Percentiles rank a stretch among this genome's conserved stretches.
Conservation (phyloP, 1,284 basidiomycete genomes). For the Moniliella sp. region DNA sequence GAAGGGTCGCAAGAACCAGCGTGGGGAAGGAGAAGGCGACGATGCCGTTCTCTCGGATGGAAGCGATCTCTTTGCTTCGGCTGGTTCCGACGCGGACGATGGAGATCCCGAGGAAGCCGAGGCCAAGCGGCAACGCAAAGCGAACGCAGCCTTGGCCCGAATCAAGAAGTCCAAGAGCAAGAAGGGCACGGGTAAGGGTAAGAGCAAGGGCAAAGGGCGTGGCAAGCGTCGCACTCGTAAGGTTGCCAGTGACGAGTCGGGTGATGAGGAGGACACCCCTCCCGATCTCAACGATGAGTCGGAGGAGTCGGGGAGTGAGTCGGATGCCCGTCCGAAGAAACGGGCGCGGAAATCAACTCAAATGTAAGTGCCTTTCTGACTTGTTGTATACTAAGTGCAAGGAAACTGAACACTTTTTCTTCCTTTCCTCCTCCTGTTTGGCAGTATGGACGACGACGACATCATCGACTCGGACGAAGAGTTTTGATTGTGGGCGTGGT, state of each 20-base stretch:
- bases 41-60: constrained; percentile 1
- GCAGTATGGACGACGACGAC: constrained; percentile 9
- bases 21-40: constrained; percentile 1
- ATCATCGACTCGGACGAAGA: constrained; percentile 26
- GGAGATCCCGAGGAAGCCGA: neutral
- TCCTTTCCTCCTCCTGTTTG: neutral
- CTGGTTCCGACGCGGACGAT: constrained; percentile 2
- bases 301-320: constrained; percentile 9
- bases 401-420: neutral
- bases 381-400: neutral
- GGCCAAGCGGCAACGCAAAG: neutral
- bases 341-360: neutral
- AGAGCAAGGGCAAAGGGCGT: neutral
- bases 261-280: too few relatives aligned
- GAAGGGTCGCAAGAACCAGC: constrained; percentile 1
- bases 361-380: neutral
- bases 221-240: constrained; percentile 5
- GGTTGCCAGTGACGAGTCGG: too few relatives aligned
- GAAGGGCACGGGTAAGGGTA: neutral
- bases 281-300: constrained; percentile 9
- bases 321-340: constrained; percentile 1
- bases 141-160: too few relatives aligned
- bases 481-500: too few relatives aligned
- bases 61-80: neutral
- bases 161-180: neutral